Base-by-base conservation (phyloP, 495 filamentous ascomycete genomes). In the Talaromyces adpressus region DNA sequence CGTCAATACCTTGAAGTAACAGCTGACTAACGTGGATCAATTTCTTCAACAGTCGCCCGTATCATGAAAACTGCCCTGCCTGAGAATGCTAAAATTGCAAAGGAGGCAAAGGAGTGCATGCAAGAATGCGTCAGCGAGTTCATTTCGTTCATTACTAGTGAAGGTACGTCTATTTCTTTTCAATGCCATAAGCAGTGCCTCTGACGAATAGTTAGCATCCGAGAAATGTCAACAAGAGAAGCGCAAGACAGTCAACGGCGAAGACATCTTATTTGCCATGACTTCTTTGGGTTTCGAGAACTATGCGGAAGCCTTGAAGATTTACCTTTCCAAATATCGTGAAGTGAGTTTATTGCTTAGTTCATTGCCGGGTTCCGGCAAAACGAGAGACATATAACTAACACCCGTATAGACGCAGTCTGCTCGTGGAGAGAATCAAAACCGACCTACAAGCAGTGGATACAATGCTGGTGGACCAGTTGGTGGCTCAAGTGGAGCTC, bases 91-190 rank as follows among this genome's bases (percentile, higher is more conserved):
- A 98, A 98, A 82, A 98, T 98, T 66, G 94, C 94, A 49, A 98
- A 98, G 71, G 94, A 98, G 75, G 94, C 94, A 34, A 98, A 98
- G 75, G 94, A 98, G 73, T 98, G 94, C 78, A 98, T 98, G 94
- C 94, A 98, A 75, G 94, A 98, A 79, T 98, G 94, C 71, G 94
- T 98, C 64, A 97, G 93, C 88, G 94, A 98, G 83, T 98, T 98
- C 77, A 98, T 98, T 81, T 97, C 93, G 18, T 98, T 98, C 81
- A 98, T 98, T 76, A 98, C 94, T 29, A 97, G 93, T 74, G 94
- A 98, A 84, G 94, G 94, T 96, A 71, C 57, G 68, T 52, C 58
- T 64, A 45, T 59, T 41, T 61, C 64, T 45, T 58, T 63, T 64
- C 66, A 63, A 16, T 7, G 8, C n/a, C n/a, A 6, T 66, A 36